These are phyloP conservation scores for Harringtonia lauricola DNA, from an alignment of 2,329 filamentous ascomycete species.

Conservation along the genomic window DNA sequence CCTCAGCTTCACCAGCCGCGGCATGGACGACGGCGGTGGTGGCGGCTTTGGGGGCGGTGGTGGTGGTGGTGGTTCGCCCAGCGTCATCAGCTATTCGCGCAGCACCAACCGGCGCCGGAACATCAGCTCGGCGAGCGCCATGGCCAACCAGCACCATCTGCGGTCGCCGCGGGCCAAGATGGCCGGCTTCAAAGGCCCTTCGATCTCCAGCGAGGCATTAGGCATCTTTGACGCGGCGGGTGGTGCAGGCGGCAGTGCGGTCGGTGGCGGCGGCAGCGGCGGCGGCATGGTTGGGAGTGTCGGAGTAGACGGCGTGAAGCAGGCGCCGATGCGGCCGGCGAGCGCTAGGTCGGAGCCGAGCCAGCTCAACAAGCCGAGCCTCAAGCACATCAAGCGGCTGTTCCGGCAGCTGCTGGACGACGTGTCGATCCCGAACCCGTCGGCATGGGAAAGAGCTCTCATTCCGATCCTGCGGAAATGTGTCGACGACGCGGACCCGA, in stretches of 20 bases:
- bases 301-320: constrained; percentile 30
- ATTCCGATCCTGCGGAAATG: constrained; percentile 83
- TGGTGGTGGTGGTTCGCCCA: constrained; percentile 35
- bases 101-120: constrained; percentile 62
- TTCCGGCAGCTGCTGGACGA: constrained; percentile 76
- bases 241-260: constrained; percentile 24
- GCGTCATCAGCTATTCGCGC: constrained; percentile 47
- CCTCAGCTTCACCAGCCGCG: constrained; percentile 57
- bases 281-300: constrained; percentile 3
- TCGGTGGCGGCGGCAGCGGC: background rate
- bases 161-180: constrained; percentile 61
- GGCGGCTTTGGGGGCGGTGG: no score
- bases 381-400: constrained; percentile 78
- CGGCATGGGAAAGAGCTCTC: constrained; percentile 81
- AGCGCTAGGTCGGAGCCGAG: constrained; percentile 53
- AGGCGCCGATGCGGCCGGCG: constrained; percentile 23
- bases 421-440: constrained; percentile 56
- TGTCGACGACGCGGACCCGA: constrained; percentile 88
- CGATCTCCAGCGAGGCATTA: constrained; percentile 39
- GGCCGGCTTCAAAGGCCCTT: constrained; percentile 44
- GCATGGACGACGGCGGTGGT: constrained; percentile 49
- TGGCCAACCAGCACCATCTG: constrained; percentile 43
- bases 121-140: constrained; percentile 67
- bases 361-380: constrained; percentile 76
- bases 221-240: constrained; percentile 32